These are phyloP conservation scores for Lodderomyces margitis DNA, from an alignment of 1,139 yeast genomes.

Conservation along the genomic window DNA sequence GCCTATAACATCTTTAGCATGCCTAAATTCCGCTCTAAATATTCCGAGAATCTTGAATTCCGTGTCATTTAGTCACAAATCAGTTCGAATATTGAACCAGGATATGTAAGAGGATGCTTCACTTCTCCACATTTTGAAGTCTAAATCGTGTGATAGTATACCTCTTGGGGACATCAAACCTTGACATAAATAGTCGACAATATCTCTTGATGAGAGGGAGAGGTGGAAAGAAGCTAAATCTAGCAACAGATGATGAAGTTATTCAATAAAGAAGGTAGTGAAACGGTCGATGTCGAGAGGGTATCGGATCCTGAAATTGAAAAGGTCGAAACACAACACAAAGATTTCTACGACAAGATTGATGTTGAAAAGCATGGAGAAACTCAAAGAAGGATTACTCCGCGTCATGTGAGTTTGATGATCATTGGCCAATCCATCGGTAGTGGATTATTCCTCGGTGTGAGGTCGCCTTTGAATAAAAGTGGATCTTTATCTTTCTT, in stretches of 20 bases:
- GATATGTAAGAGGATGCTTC: not conserved
- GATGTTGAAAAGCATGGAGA: conserved; percentile 34
- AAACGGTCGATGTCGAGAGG: not conserved
- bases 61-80: not conserved
- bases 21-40: not conserved
- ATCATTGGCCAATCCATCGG: conserved; percentile 54
- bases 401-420: conserved; percentile 49
- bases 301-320: not conserved
- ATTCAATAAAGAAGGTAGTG: not conserved
- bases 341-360: conserved; percentile 10
- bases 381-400: conserved; percentile 37
- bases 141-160: not conserved
- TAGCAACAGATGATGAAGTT: not conserved
- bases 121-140: not conserved
- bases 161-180: not conserved
- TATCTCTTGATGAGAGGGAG: not conserved
- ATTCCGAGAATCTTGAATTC: not conserved
- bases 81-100: not conserved
- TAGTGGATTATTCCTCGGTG: conserved; percentile 45
- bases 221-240: too few species aligned
- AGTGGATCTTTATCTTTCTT: conserved; percentile 40
- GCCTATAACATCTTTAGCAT: not conserved
- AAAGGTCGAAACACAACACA: not conserved
- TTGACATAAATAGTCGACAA: not conserved
- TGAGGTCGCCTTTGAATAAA: conserved; percentile 31